These are phyloP conservation scores for Amylostereum chailletii DNA, from an alignment of 1,284 basidiomycete species.

Conservation along the genomic window DNA sequence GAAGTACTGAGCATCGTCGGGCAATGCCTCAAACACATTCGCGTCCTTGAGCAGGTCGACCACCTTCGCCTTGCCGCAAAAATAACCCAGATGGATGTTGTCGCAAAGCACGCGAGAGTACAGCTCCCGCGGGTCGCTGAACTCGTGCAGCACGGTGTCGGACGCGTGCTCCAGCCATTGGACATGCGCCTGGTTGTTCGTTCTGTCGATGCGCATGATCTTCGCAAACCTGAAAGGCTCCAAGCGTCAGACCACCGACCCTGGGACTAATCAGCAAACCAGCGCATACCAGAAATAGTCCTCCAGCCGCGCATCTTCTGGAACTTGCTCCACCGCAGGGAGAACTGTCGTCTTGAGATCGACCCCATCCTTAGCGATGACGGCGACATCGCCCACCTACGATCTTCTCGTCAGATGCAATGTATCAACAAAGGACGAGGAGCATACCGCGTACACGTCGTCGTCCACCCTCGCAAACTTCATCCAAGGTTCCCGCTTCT, in stretches of 20 bases:
- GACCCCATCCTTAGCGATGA: constrained; percentile 20
- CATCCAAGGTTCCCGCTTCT: constrained; percentile 15
- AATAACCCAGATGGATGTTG: not conserved
- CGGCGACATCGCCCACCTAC: constrained; percentile 50
- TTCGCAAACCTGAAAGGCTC: constrained; percentile 48
- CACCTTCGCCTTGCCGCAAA: not conserved
- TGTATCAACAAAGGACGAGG: constrained; percentile 4
- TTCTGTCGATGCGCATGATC: constrained; percentile 42
- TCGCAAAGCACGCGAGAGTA: constrained; percentile 29
- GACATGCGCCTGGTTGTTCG: constrained; percentile 38
- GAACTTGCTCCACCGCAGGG: constrained; percentile 19
- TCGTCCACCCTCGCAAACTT: constrained; percentile 27
- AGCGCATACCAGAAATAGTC: constrained; percentile 52
- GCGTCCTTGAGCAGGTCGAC: not conserved
- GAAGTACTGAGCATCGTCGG: not conserved
- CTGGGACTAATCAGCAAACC: not conserved
- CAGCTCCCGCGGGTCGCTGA: constrained; percentile 54
- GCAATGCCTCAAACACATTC: not conserved
- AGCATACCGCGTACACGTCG: constrained; percentile 18
- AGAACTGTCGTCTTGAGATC: constrained; percentile 15
- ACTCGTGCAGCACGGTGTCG: constrained; percentile 45
- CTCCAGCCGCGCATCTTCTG: constrained; percentile 29
- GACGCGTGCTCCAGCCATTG: constrained; percentile 66
- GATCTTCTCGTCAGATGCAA: constrained; percentile 1
- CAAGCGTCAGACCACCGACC: not conserved